phyloP scores from a whole-genome alignment of 805 yeast genomes.

The Pichia californica region DNA sequence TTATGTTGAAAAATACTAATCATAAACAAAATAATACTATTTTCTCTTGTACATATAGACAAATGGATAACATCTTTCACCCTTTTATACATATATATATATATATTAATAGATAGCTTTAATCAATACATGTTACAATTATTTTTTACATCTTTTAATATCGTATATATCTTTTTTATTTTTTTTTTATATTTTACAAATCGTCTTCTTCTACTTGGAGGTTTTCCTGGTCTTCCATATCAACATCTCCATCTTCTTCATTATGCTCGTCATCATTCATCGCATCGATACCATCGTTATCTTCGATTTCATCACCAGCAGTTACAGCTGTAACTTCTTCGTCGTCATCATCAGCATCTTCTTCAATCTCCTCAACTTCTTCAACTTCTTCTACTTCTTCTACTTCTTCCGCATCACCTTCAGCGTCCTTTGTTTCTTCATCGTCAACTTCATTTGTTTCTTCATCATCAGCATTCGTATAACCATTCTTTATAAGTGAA shows the following conservation, averaged over 20 bases:
- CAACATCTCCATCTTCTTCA: background rate
- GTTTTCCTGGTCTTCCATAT: background rate
- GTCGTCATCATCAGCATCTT: background rate
- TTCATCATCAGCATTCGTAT: slow-evolving; percentile 3
- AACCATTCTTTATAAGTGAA: background rate
- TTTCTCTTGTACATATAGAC: no score
- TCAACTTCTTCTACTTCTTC: background rate
- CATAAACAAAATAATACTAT: no score
- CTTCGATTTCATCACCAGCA: background rate
- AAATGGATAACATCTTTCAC: no score
- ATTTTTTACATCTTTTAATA: no score
- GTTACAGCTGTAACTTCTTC: no score
- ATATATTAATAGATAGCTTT: no score
- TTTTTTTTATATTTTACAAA: no score
- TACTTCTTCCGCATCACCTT: background rate
- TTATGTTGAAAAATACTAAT: slow-evolving; percentile 29
- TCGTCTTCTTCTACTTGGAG: background rate
- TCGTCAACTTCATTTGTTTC: background rate
- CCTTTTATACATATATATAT: background rate
- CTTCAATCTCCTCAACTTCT: background rate
- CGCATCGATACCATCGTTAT: background rate
- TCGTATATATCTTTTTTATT: no score
- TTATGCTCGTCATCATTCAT: background rate
- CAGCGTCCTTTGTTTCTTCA: background rate
- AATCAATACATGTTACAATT: no score